Evolutionary conservation across 768 basidiomycete genomes (phyloP).

Genomic region (Leccinum longicurvipes): DNA sequence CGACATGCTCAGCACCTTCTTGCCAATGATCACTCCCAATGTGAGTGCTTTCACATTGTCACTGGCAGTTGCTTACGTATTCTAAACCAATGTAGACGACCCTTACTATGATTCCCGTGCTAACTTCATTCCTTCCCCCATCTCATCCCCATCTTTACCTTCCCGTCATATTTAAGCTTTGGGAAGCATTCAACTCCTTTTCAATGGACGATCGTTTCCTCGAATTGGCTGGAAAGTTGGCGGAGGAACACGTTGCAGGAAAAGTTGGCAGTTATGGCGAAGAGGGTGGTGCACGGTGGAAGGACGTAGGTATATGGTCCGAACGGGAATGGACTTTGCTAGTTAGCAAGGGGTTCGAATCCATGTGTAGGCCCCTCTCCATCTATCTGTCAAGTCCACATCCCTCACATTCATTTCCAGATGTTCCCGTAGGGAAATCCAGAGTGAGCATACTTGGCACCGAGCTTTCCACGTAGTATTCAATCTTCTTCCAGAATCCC

Average conservation of each 20-base stretch:
- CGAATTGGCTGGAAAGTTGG: constrained; percentile 64
- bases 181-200: constrained; percentile 77
- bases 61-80: background rate
- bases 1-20: constrained; percentile 65
- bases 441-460: constrained; percentile 41
- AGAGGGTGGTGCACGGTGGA: constrained; percentile 61
- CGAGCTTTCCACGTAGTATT: background rate
- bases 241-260: constrained; percentile 73
- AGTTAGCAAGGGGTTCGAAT: constrained; percentile 76
- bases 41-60: constrained; percentile 38
- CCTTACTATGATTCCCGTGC: constrained; percentile 68
- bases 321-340: constrained; percentile 80
- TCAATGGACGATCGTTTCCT: constrained; percentile 72
- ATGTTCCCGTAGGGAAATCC: constrained; percentile 55
- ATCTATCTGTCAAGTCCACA: constrained; percentile 30
- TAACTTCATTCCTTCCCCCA: constrained; percentile 76
- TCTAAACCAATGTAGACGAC: constrained; percentile 44
- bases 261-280: constrained; percentile 48
- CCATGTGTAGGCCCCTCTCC: constrained; percentile 56
- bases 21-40: constrained; percentile 68
- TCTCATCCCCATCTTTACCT: constrained; percentile 64
- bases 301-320: constrained; percentile 88
- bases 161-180: constrained; percentile 67
- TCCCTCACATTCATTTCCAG: constrained; percentile 27
- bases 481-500: constrained; percentile 43